Evolutionary conservation across 768 basidiomycete species (phyloP).

Genomic region (Lanmaoa pseudosensibilis): DNA sequence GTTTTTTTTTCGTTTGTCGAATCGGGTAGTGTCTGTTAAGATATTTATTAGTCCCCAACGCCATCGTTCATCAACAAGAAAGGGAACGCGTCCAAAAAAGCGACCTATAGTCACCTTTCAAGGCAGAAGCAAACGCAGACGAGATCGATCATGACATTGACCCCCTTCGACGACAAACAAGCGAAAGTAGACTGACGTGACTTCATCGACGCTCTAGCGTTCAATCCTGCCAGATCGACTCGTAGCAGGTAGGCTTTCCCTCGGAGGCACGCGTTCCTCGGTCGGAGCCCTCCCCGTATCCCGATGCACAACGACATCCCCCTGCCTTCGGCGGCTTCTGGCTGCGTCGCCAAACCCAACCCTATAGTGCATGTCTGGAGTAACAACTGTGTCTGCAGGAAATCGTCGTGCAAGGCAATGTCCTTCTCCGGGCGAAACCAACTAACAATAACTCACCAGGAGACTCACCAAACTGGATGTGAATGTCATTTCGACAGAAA

Average conservation of each 20-base stretch:
- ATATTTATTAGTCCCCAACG: slow-evolving; percentile 1
- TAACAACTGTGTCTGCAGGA: too few species aligned
- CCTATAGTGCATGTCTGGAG: not conserved
- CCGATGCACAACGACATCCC: slow-evolving; percentile 26
- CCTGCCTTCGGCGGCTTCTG: slow-evolving; percentile 20
- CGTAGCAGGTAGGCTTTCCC: slow-evolving; percentile 34
- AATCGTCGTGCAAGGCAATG: too few species aligned
- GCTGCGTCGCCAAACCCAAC: slow-evolving; percentile 22
- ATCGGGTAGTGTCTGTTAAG: not conserved
- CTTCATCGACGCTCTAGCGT: not conserved
- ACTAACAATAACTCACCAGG: too few species aligned
- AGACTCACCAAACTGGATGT: too few species aligned
- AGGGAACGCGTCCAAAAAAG: not conserved
- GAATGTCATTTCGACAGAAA: too few species aligned
- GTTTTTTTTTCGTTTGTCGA: not conserved
- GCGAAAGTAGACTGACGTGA: not conserved
- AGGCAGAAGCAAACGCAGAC: not conserved
- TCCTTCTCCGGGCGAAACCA: too few species aligned
- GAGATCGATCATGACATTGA: not conserved
- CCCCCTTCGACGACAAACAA: not conserved
- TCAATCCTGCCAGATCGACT: slow-evolving; percentile 27
- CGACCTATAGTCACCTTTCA: not conserved
- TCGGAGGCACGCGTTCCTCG: slow-evolving; percentile 19
- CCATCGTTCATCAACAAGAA: not conserved
- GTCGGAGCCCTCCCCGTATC: slow-evolving; percentile 28